These are phyloP conservation scores for Boletellus deceptivus DNA, from an alignment of 1,284 basidiomycete species.

Conservation along the genomic window DNA sequence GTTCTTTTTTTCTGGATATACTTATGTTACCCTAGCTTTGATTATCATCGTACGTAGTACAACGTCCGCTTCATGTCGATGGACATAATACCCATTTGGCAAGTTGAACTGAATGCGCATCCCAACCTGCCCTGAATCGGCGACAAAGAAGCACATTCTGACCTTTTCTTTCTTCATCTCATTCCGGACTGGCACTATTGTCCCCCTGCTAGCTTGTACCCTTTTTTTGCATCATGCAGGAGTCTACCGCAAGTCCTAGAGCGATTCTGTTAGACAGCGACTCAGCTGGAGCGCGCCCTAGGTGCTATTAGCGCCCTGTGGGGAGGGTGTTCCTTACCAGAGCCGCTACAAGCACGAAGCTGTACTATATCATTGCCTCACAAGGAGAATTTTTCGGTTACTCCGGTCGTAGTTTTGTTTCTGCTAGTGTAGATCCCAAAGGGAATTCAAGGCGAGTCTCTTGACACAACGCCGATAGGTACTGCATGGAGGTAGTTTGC, in stretches of 20 bases:
- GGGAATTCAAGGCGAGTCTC: no score
- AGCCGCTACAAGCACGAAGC: conserved; percentile 32
- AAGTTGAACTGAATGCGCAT: not conserved
- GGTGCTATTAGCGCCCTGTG: conserved; percentile 17
- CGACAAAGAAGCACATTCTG: accelerated
- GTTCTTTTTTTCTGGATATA: conserved; percentile 20
- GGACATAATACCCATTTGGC: conserved; percentile 3
- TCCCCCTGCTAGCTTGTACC: conserved; percentile 40
- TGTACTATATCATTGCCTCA: no score
- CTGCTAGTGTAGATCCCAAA: no score
- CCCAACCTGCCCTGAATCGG: conserved; percentile 24
- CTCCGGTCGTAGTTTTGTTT: no score
- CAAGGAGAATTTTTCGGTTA: no score
- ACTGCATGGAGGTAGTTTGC: no score
- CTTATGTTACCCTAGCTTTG: conserved; percentile 2
- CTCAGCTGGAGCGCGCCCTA: conserved; percentile 47
- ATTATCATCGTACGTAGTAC: conserved; percentile 1
- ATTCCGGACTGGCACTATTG: conserved; percentile 52
- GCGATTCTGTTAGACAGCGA: conserved; percentile 15
- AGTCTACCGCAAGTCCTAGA: conserved; percentile 53
- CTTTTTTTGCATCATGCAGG: conserved; percentile 35
- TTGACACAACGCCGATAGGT: no score
- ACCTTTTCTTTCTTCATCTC: conserved; percentile 28
- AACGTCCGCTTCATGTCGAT: not conserved
- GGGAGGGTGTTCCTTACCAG: conserved; percentile 52